phyloP scores from a whole-genome alignment of 441 rosid genomes.

The Populus hybrid region DNA sequence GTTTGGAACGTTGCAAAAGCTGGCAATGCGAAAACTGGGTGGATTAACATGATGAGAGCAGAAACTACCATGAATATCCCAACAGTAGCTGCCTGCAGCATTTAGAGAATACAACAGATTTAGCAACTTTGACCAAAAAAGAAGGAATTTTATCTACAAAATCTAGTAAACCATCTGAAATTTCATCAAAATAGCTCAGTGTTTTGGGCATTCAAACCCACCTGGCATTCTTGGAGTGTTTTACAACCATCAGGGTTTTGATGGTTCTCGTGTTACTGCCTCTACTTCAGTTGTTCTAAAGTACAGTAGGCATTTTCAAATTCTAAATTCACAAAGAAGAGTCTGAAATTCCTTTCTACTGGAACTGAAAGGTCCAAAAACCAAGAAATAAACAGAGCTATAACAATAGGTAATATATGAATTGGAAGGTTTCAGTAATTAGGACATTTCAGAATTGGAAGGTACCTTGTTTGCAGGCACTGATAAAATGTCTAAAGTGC shows the following conservation, averaged over 20 bases:
- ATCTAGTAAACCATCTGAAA: not conserved
- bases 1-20: conserved; percentile 84
- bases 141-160: not conserved
- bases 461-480: not conserved
- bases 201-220: not conserved
- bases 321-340: not conserved
- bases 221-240: not conserved
- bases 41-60: conserved; percentile 50
- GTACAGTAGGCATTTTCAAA: not conserved
- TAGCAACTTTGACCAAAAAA: conserved; percentile 9
- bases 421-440: not conserved
- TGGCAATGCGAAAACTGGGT: conserved; percentile 72
- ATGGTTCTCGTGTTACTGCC: not conserved
- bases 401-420: not conserved
- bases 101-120: conserved; percentile 4
- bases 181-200: not conserved
- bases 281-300: not conserved
- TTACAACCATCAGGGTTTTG: not conserved
- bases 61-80: conserved; percentile 56
- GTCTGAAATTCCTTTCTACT: not conserved
- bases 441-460: no score
- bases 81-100: conserved; percentile 48
- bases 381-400: not conserved
- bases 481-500: not conserved
- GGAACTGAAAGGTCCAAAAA: not conserved